Evolutionary conservation across 2,329 filamentous ascomycete species (phyloP).

Genomic region (Aspergillus thermomutatus): DNA sequence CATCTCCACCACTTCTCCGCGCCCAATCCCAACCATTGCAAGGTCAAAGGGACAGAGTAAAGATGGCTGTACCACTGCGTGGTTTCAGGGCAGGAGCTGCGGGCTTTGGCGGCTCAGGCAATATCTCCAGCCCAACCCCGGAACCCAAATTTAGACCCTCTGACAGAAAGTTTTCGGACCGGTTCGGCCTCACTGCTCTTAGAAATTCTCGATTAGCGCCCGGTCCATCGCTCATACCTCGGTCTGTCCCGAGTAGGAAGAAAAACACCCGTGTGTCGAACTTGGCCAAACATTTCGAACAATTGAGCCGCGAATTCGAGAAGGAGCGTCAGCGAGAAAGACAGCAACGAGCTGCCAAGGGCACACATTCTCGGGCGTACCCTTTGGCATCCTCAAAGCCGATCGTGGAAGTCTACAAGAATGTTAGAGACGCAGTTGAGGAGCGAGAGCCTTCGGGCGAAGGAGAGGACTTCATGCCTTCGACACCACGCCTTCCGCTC

Average conservation of each 20-base stretch:
- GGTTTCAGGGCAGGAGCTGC: slow-evolving; percentile 21
- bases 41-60: slow-evolving; percentile 27
- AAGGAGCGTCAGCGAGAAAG: slow-evolving; percentile 87
- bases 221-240: slow-evolving; percentile 73
- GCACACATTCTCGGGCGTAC: slow-evolving; percentile 73
- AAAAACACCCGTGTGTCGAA: slow-evolving; percentile 79
- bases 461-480: slow-evolving; percentile 44
- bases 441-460: slow-evolving; percentile 69
- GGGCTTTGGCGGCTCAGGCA: slow-evolving; percentile 19
- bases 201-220: slow-evolving; percentile 54
- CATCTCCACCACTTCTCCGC: slow-evolving; percentile 48
- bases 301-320: slow-evolving; percentile 92
- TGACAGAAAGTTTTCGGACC: slow-evolving; percentile 76
- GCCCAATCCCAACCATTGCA: slow-evolving; percentile 51
- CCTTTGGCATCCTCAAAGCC: slow-evolving; percentile 91
- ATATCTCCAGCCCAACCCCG: slow-evolving; percentile 19
- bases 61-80: slow-evolving; percentile 17
- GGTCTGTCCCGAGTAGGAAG: slow-evolving; percentile 70
- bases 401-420: slow-evolving; percentile 91
- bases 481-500: slow-evolving; percentile 21
- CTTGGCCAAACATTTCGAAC: slow-evolving; percentile 94
- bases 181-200: slow-evolving; percentile 62
- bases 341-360: slow-evolving; percentile 72
- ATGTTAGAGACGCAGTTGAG: slow-evolving; percentile 88
- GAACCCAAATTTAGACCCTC: slow-evolving; percentile 37